These are phyloP conservation scores for Acer campestre DNA, from an alignment of 345 rosid genomes.

Conservation along the genomic window DNA sequence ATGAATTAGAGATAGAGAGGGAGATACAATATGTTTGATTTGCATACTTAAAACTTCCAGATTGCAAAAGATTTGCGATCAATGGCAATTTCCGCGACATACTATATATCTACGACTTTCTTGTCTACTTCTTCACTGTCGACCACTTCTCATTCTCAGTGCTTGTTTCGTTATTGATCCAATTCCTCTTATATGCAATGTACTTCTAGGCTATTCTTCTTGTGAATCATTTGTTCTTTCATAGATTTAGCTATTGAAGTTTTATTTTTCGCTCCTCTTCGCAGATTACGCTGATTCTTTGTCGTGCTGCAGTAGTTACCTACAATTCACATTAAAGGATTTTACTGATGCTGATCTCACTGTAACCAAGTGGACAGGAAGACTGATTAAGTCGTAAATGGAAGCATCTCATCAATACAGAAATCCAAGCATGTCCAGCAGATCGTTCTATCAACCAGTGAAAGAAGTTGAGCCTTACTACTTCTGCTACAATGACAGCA, in stretches of 20 bases:
- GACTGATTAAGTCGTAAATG: conserved; percentile 27
- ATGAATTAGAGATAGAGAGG: neutral
- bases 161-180: neutral
- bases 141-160: neutral
- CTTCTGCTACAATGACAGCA: conserved; percentile 32
- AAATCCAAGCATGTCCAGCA: conserved; percentile 44
- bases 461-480: conserved; percentile 46
- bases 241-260: neutral
- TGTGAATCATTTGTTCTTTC: neutral
- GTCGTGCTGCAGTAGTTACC: neutral
- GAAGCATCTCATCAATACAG: conserved; percentile 38
- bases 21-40: neutral
- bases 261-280: conserved; percentile 7
- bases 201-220: neutral
- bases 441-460: conserved; percentile 38
- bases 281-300: conserved; percentile 20
- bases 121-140: too few relatives aligned
- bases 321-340: neutral
- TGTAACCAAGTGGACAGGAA: neutral
- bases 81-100: neutral
- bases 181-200: neutral
- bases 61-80: neutral
- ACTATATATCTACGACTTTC: neutral
- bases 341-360: conserved; percentile 10
- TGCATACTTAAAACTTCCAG: neutral